A percentile compares a stretch with the other conserved stretches of the same genome.
Conservation (phyloP, 2,329 filamentous ascomycete genomes). For the Colletotrichum tamarilloi region DNA sequence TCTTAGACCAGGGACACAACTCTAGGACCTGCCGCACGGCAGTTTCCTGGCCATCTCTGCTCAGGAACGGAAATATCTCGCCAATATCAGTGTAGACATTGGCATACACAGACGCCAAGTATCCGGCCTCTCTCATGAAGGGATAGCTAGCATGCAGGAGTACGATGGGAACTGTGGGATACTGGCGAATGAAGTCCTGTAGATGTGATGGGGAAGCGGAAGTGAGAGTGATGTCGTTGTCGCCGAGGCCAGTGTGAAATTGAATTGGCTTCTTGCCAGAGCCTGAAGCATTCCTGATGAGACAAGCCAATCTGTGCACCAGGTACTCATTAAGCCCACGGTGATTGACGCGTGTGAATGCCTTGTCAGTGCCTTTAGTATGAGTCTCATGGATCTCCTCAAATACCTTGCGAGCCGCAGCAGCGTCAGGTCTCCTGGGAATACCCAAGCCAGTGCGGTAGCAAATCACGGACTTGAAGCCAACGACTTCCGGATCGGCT, state of each 20-base stretch:
- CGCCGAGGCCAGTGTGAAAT: conserved; percentile 85
- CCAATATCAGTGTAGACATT: conserved; percentile 88
- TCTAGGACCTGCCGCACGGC: conserved; percentile 80
- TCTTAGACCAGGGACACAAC: conserved; percentile 78
- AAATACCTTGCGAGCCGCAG: conserved; percentile 53
- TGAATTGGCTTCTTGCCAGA: conserved; percentile 77
- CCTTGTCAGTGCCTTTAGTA: conserved; percentile 35
- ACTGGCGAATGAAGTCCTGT: conserved; percentile 77
- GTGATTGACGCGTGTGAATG: conserved; percentile 68
- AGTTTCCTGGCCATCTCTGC: conserved; percentile 78
- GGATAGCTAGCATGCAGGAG: conserved; percentile 86
- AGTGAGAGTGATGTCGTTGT: conserved; percentile 79
- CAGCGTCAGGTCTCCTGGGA: conserved; percentile 53
- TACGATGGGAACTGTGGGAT: conserved; percentile 78
- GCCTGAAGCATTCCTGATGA: conserved; percentile 60
- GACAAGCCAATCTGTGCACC: conserved; percentile 70
- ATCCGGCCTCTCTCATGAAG: conserved; percentile 81
- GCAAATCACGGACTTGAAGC: conserved; percentile 86
- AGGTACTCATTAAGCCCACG: conserved; percentile 76
- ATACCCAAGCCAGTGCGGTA: conserved; percentile 81
- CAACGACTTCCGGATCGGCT: conserved; percentile 75
- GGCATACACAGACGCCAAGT: conserved; percentile 79
- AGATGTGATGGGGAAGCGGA: conserved; percentile 80
- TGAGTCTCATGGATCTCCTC: conserved; percentile 46
- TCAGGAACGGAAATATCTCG: conserved; percentile 83